A percentile compares a stretch with the other conserved stretches of the same genome.
Conservation (phyloP, 2,329 filamentous ascomycete genomes). For the Diplocarpon mali region DNA sequence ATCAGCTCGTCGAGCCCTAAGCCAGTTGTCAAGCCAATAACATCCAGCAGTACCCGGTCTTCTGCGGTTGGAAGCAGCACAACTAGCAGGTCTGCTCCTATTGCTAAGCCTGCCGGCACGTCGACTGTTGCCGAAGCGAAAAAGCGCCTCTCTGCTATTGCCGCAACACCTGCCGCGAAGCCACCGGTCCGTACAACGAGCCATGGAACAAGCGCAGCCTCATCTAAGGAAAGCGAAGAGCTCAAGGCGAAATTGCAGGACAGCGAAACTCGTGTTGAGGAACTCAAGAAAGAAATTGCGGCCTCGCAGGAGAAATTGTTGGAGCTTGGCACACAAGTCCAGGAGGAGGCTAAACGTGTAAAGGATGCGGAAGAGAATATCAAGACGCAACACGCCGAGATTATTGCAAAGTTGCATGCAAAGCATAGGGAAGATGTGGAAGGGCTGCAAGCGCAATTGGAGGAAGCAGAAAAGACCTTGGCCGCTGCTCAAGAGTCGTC, state of each 20-base stretch:
- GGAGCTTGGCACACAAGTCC: slow-evolving; percentile 41
- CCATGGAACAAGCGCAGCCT: slow-evolving; percentile 14
- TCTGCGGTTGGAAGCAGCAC: slow-evolving; percentile 26
- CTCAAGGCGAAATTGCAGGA: slow-evolving; percentile 48
- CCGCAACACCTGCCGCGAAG: slow-evolving; percentile 29
- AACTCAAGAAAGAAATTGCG: slow-evolving; percentile 45
- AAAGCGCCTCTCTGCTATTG: slow-evolving; percentile 45
- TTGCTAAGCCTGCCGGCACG: slow-evolving; percentile 27
- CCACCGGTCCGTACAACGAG: slow-evolving; percentile 31
- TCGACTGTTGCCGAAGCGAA: slow-evolving; percentile 37
- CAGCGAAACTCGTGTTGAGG: slow-evolving; percentile 45
- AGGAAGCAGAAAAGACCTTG: slow-evolving; percentile 19
- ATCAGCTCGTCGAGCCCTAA: slow-evolving; percentile 28
- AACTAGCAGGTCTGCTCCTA: slow-evolving; percentile 26
- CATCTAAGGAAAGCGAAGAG: slow-evolving; percentile 46
- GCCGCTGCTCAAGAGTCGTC: slow-evolving; percentile 20
- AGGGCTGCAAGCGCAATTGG: slow-evolving; percentile 21
- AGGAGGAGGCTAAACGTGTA: slow-evolving; percentile 30
- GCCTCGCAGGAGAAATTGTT: slow-evolving; percentile 44
- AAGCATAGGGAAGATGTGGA: slow-evolving; percentile 22
- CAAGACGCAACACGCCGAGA: slow-evolving; percentile 33
- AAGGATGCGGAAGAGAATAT: slow-evolving; percentile 32
- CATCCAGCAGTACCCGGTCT: slow-evolving; percentile 28
- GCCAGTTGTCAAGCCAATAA: slow-evolving; percentile 28
- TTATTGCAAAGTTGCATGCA: slow-evolving; percentile 31